phyloP scores from a whole-genome alignment of 2,329 filamentous ascomycete genomes.

The Neonectria ditissima region DNA sequence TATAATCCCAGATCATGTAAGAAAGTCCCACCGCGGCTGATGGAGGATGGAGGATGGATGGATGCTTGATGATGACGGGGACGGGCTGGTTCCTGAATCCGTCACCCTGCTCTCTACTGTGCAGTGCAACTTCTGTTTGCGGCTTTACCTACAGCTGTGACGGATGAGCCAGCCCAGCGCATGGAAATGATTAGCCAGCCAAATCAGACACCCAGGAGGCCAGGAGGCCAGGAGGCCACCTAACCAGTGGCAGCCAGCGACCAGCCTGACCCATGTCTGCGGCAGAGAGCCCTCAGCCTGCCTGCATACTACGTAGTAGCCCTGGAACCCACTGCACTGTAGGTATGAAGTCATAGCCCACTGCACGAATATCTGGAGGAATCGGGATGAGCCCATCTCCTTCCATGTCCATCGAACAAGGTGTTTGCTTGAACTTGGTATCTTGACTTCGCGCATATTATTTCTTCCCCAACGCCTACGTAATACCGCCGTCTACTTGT shows the following conservation, averaged over 20 bases:
- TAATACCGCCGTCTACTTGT: conserved; percentile 12
- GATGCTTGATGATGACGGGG: no score
- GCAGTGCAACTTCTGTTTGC: not conserved
- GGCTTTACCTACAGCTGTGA: conserved; percentile 14
- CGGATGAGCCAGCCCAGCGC: conserved; percentile 8
- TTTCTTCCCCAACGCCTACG: conserved; percentile 23
- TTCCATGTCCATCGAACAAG: conserved; percentile 34
- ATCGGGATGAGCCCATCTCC: conserved; percentile 35
- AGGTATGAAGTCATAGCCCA: not conserved
- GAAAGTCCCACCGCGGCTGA: not conserved
- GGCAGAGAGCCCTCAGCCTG: no score
- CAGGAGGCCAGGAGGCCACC: no score
- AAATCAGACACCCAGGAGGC: no score
- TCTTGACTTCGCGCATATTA: conserved; percentile 18
- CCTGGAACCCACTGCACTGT: no score
- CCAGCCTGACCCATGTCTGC: no score
- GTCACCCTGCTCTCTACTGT: conserved; percentile 7
- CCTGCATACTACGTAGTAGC: not conserved
- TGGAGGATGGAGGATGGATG: conserved; percentile 7
- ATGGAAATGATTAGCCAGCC: not conserved
- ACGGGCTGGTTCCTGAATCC: conserved; percentile 13
- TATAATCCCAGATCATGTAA: not conserved
- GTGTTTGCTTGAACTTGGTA: conserved; percentile 14
- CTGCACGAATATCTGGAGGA: conserved; percentile 1
- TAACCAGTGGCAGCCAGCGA: not conserved